These are phyloP conservation scores for Sporothrix curviconia DNA, from an alignment of 2,329 filamentous ascomycete genomes.

Conservation along the genomic window DNA sequence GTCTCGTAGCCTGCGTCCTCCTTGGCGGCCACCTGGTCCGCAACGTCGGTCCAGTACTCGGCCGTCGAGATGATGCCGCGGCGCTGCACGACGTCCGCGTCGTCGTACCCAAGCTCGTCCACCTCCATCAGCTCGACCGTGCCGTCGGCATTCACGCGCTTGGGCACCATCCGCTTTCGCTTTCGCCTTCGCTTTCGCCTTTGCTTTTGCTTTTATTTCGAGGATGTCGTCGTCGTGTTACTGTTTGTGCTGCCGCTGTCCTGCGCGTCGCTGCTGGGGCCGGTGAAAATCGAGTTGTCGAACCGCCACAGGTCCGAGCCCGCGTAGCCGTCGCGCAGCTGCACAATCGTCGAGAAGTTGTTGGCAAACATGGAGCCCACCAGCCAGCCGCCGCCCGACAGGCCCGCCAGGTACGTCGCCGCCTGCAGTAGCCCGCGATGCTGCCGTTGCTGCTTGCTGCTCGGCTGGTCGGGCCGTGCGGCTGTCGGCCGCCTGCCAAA, in stretches of 20 bases:
- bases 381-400: conserved; percentile 80
- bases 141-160: too few relatives aligned
- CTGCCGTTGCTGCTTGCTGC: conserved; percentile 59
- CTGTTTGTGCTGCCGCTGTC: conserved; percentile 10
- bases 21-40: conserved; percentile 54
- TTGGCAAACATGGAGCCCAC: conserved; percentile 77
- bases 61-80: conserved; percentile 24
- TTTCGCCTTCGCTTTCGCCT: too few relatives aligned
- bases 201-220: too few relatives aligned
- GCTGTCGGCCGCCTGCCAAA: conserved; percentile 69
- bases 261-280: conserved; percentile 26
- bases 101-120: too few relatives aligned
- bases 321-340: conserved; percentile 41
- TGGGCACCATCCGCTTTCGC: not conserved
- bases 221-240: not conserved
- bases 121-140: too few relatives aligned
- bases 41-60: conserved; percentile 55
- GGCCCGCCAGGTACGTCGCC: conserved; percentile 70
- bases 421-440: conserved; percentile 72
- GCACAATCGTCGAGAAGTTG: conserved; percentile 67
- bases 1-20: conserved; percentile 55
- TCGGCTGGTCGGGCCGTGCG: conserved; percentile 58
- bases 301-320: conserved; percentile 31
- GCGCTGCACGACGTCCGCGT: conserved; percentile 16
- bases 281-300: conserved; percentile 30